phyloP scores from a whole-genome alignment of 2,329 filamentous ascomycete species.

The Penicillium vulpinum region DNA sequence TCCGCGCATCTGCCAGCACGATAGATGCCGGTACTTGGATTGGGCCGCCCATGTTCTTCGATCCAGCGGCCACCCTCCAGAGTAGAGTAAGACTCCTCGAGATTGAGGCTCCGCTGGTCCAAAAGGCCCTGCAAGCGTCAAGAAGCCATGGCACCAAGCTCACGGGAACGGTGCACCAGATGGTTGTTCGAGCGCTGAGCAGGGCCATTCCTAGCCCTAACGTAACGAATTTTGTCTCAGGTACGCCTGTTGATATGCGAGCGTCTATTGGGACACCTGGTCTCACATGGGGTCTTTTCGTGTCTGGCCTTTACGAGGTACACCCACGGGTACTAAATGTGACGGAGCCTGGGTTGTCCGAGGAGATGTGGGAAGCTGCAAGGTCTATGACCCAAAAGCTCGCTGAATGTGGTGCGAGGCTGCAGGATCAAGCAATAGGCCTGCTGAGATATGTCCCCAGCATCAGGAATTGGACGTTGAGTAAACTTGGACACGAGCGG shows the following conservation, averaged over 20 bases:
- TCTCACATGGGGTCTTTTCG: conserved; percentile 42
- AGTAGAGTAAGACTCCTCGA: conserved; percentile 37
- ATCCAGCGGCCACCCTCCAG: conserved; percentile 19
- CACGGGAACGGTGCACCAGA: conserved; percentile 44
- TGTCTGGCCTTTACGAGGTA: conserved; percentile 30
- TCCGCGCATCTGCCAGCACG: conserved; percentile 30
- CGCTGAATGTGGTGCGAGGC: conserved; percentile 29
- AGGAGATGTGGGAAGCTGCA: conserved; percentile 39
- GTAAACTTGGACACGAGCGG: conserved; percentile 41
- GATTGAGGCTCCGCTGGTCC: conserved; percentile 31
- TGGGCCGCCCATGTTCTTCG: conserved; percentile 29
- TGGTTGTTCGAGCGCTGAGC: conserved; percentile 43
- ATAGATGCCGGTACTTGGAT: conserved; percentile 37
- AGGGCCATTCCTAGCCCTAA: conserved; percentile 23
- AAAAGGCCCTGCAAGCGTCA: conserved; percentile 30
- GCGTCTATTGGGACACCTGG: conserved; percentile 30
- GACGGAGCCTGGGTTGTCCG: conserved; percentile 13
- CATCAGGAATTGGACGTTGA: conserved; percentile 42
- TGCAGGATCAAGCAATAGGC: conserved; percentile 46
- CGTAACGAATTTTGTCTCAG: conserved; percentile 39
- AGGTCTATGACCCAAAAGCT: conserved; percentile 34
- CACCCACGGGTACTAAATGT: conserved; percentile 16
- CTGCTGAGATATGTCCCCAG: conserved; percentile 45
- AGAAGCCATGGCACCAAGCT: conserved; percentile 41
- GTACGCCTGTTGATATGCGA: conserved; percentile 47